phyloP scores from a whole-genome alignment of 2,329 filamentous ascomycete genomes.

The Lasiodiplodia sp. region DNA sequence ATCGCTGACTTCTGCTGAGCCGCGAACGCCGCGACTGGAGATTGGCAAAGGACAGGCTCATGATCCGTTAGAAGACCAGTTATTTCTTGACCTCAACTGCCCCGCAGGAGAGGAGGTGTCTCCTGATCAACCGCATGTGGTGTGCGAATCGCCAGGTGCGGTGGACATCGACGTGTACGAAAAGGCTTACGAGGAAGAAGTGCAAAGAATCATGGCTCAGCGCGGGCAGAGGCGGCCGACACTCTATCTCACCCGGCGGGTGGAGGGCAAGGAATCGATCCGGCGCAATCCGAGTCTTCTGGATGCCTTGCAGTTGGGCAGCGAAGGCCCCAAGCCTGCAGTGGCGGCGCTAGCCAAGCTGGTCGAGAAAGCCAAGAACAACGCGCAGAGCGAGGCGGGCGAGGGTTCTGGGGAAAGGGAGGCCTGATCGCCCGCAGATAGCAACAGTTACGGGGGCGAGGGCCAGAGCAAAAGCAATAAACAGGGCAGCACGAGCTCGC shows the following conservation, averaged over 20 bases:
- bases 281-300: constrained; percentile 40
- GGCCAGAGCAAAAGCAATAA: constrained; percentile 10
- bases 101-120: constrained; percentile 51
- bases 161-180: constrained; percentile 91
- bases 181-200: constrained; percentile 82
- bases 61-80: constrained; percentile 68
- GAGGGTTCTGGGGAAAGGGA: constrained; percentile 19
- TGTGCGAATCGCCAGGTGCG: constrained; percentile 84
- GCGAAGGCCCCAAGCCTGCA: constrained; percentile 43
- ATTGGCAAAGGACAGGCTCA: constrained; percentile 65
- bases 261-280: constrained; percentile 54
- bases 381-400: constrained; percentile 12
- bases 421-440: constrained; percentile 18
- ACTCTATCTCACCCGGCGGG: constrained; percentile 63
- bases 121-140: constrained; percentile 56
- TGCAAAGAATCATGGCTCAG: constrained; percentile 70
- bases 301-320: constrained; percentile 39
- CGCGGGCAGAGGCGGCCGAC: constrained; percentile 57
- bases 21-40: constrained; percentile 14
- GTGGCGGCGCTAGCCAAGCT: constrained; percentile 41
- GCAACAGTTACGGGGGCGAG: constrained; percentile 3
- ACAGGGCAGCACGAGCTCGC: constrained; percentile 18
- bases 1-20: constrained; percentile 14
- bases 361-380: constrained; percentile 45
- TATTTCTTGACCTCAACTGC: constrained; percentile 80